These are phyloP conservation scores for Haematococcus lacustris DNA, from an alignment of 139 green algal species.

Conservation along the genomic window DNA sequence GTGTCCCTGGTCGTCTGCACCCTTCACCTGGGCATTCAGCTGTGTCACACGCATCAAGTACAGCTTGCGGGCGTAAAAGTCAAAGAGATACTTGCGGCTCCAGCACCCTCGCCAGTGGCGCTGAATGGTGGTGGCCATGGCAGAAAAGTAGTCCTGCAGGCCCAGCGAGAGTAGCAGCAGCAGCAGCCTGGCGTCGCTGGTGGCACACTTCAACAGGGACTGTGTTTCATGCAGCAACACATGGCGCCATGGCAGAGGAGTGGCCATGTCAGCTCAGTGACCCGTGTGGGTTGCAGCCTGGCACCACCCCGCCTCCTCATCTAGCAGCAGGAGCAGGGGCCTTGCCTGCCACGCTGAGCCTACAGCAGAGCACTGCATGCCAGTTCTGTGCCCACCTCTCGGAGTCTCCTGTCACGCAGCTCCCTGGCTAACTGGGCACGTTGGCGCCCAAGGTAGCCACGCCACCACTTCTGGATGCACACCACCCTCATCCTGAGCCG, in stretches of 20 bases:
- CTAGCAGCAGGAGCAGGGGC: background rate
- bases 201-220: background rate
- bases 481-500: slow-evolving; percentile 9
- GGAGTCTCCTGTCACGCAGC: slow-evolving; percentile 21
- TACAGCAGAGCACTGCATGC: background rate
- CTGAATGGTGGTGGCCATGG: slow-evolving; percentile 53
- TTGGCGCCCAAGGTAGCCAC: slow-evolving; percentile 42
- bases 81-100: slow-evolving; percentile 54
- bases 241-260: background rate
- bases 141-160: slow-evolving; percentile 51
- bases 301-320: background rate
- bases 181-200: background rate
- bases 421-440: slow-evolving; percentile 14
- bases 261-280: background rate
- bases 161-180: background rate
- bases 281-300: background rate
- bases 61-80: slow-evolving; percentile 51
- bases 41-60: slow-evolving; percentile 43
- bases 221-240: background rate
- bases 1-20: too few species aligned
- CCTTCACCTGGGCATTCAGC: slow-evolving; percentile 16
- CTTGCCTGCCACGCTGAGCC: background rate
- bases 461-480: slow-evolving; percentile 41
- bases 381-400: slow-evolving; percentile 15
- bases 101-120: slow-evolving; percentile 50